phyloP scores from a whole-genome alignment of 805 yeast species.

The Saturnispora zaruensis region DNA sequence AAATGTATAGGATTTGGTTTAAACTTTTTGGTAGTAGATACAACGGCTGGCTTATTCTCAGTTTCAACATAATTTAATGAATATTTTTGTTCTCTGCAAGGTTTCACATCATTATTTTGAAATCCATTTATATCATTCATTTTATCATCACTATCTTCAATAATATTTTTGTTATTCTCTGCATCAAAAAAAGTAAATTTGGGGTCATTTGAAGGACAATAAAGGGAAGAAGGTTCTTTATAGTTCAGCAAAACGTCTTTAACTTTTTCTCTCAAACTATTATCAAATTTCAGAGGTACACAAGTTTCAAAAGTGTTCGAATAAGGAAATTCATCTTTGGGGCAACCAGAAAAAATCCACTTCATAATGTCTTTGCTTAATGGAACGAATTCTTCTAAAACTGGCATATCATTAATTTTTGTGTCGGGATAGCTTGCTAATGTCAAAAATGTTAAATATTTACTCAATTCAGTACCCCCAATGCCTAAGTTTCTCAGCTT shows the following conservation, averaged over 20 bases:
- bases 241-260: slow-evolving; percentile 17
- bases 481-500: slow-evolving; percentile 12
- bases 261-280: slow-evolving; percentile 17
- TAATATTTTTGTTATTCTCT: not conserved
- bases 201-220: slow-evolving; percentile 28
- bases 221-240: slow-evolving; percentile 23
- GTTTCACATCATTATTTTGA: not conserved
- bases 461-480: slow-evolving; percentile 10
- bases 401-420: slow-evolving; percentile 7
- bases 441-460: slow-evolving; percentile 16
- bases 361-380: slow-evolving; percentile 18
- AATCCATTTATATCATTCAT: not conserved
- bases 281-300: slow-evolving; percentile 7
- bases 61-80: not conserved
- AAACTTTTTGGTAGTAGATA: not conserved
- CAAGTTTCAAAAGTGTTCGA: slow-evolving; percentile 14
- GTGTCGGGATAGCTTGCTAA: slow-evolving; percentile 15
- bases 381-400: slow-evolving; percentile 12
- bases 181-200: slow-evolving; percentile 6
- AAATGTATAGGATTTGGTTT: not conserved
- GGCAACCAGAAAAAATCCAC: slow-evolving; percentile 22
- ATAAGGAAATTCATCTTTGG: slow-evolving; percentile 16
- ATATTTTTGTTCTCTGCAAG: not conserved
- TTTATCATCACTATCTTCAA: not conserved
- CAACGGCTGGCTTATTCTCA: not conserved